A percentile compares a stretch with the other conserved stretches of the same genome.
Conservation (phyloP, 306 rosid species). For the Rosa multiflora region DNA sequence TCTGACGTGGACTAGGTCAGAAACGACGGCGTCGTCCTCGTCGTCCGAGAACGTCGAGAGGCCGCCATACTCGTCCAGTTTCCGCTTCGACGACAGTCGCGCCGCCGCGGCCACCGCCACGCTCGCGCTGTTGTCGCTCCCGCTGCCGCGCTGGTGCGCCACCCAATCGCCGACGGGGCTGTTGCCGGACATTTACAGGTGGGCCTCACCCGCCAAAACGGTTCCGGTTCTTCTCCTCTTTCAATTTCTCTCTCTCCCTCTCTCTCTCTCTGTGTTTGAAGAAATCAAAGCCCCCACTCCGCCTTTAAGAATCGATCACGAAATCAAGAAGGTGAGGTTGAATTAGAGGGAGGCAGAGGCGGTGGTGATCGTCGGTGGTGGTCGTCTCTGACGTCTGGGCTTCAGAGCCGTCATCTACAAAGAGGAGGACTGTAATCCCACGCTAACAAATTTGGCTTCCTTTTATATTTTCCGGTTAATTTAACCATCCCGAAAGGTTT, state of each 20-base stretch:
- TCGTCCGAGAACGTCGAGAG: conserved; percentile 40
- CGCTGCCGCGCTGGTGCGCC: conserved; percentile 38
- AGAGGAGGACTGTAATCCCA: conserved; percentile 15
- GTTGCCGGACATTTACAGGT: conserved; percentile 65
- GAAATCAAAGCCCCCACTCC: too few relatives aligned
- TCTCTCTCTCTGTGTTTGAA: neutral
- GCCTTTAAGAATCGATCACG: neutral
- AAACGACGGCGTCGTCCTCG: conserved; percentile 38
- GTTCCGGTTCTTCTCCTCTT: conserved; percentile 2
- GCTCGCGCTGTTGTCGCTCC: conserved; percentile 10
- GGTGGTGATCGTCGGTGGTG: neutral
- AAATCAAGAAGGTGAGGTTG: neutral
- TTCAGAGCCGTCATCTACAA: conserved; percentile 21
- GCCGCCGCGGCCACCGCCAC: neutral
- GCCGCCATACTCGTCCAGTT: conserved; percentile 59
- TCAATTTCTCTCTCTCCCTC: neutral
- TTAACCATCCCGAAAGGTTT: neutral
- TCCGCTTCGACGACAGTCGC: conserved; percentile 63
- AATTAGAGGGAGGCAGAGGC: neutral
- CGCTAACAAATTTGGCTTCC: neutral
- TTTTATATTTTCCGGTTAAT: neutral
- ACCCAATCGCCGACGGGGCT: conserved; percentile 49
- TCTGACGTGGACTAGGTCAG: conserved; percentile 58
- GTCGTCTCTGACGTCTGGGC: conserved; percentile 14
- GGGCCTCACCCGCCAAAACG: conserved; percentile 35